Evolutionary conservation across 768 basidiomycete genomes (phyloP).

Genomic region (Tricholoma hemisulphureum): DNA sequence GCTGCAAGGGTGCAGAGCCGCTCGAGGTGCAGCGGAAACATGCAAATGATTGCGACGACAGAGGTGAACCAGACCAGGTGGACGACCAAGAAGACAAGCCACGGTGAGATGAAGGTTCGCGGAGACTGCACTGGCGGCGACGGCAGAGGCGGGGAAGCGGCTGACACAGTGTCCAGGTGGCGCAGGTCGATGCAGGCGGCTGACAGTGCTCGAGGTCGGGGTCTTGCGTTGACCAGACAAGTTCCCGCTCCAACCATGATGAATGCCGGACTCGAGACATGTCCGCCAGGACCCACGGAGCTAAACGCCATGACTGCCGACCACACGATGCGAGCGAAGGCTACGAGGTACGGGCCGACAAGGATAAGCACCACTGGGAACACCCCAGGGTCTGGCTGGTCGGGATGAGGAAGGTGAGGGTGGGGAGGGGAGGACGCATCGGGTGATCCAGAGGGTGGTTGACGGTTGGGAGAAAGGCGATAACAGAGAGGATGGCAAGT

Average conservation of each 20-base stretch:
- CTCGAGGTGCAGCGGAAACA: not conserved
- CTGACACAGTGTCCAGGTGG: no score
- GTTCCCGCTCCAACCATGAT: not conserved
- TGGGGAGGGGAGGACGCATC: not conserved
- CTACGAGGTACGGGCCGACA: no score
- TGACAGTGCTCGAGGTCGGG: no score
- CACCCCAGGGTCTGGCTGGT: not conserved
- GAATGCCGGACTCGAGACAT: not conserved
- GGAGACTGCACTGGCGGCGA: not conserved
- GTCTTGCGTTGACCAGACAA: not conserved
- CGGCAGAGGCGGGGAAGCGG: no score
- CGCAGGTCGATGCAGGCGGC: not conserved
- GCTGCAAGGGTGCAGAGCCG: not conserved
- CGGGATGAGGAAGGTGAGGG: not conserved
- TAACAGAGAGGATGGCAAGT: no score
- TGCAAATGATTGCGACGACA: no score
- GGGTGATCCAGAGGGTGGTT: not conserved
- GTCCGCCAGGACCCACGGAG: not conserved
- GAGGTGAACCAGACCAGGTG: no score
- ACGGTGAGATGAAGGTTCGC: not conserved
- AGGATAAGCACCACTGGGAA: not conserved
- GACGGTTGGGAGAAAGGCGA: not conserved
- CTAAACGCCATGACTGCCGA: not conserved
- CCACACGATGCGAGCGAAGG: no score
- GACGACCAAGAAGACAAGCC: not conserved